Percentiles rank a stretch among this genome's conserved stretches.
Conservation (phyloP, 345 rosid species). For the Moringa oleifera region DNA sequence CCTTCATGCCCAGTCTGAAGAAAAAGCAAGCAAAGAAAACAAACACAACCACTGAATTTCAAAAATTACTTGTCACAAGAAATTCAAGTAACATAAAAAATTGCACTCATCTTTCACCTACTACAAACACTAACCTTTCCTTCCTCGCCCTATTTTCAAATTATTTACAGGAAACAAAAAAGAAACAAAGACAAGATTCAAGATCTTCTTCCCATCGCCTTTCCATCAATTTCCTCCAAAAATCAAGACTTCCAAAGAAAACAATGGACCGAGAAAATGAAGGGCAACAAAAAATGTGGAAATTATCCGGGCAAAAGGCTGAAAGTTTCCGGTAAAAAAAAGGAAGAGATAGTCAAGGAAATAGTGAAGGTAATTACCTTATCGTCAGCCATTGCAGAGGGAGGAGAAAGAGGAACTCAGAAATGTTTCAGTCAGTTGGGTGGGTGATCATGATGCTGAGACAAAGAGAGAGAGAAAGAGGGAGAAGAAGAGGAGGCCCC, state of each 20-base stretch:
- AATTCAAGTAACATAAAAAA: too few relatives aligned
- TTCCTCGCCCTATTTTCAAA: too few relatives aligned
- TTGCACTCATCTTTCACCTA: too few relatives aligned
- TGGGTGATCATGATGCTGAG: constrained; percentile 33
- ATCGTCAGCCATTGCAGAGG: constrained; percentile 61
- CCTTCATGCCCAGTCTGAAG: not conserved
- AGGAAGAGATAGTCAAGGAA: not conserved
- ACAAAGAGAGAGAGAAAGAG: constrained; percentile 16
- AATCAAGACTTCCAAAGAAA: not conserved
- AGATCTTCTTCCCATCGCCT: not conserved
- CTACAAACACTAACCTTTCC: too few relatives aligned
- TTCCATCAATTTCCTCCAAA: not conserved
- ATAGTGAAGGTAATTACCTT: constrained; percentile 39
- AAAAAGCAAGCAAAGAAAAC: not conserved
- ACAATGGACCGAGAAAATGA: not conserved
- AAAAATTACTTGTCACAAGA: not conserved
- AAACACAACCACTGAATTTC: not conserved
- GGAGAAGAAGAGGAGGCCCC: constrained; percentile 15
- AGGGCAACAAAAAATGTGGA: not conserved
- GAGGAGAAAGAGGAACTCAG: constrained; percentile 13
- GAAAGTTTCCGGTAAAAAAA: too few relatives aligned
- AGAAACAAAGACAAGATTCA: constrained; percentile 5
- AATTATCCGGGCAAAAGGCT: not conserved
- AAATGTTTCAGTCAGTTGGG: constrained; percentile 28
- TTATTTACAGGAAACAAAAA: not conserved